Evolutionary conservation across 1,139 yeast species (phyloP).

Genomic region (Scheffersomyces titani): DNA sequence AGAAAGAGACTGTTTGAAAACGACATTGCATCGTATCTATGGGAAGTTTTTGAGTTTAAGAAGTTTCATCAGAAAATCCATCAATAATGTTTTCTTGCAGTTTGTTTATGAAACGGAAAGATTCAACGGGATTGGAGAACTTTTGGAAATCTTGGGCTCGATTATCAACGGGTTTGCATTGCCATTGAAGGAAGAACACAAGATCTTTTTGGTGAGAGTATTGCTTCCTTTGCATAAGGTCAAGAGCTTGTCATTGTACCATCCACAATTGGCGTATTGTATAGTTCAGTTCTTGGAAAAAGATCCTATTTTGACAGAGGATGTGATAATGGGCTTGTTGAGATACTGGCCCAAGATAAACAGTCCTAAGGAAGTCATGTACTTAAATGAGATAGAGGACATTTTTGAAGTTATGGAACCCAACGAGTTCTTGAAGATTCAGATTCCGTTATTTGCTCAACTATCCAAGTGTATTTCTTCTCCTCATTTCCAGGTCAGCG

Average conservation of each 20-base stretch:
- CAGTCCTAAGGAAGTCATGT: constrained; percentile 94
- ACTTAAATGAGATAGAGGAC: constrained; percentile 92
- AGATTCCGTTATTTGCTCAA: constrained; percentile 92
- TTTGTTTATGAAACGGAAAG: constrained; percentile 94
- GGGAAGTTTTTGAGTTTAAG: constrained; percentile 92
- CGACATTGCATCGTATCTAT: constrained; percentile 91
- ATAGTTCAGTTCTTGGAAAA: constrained; percentile 95
- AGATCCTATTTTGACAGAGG: constrained; percentile 90
- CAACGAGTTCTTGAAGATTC: constrained; percentile 84
- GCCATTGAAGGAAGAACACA: constrained; percentile 96
- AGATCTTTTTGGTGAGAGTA: constrained; percentile 84
- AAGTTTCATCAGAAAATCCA: constrained; percentile 87
- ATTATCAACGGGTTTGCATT: constrained; percentile 97
- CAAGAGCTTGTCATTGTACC: constrained; percentile 82
- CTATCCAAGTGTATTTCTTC: constrained; percentile 91
- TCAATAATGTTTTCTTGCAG: constrained; percentile 88
- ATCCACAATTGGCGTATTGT: constrained; percentile 96
- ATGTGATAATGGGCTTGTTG: constrained; percentile 87
- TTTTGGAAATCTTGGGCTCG: constrained; percentile 91
- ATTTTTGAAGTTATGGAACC: constrained; percentile 97
- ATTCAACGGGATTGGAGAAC: constrained; percentile 94
- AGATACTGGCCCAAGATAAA: constrained; percentile 98
- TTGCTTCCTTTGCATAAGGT: constrained; percentile 92
- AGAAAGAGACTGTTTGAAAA: constrained; percentile 92
- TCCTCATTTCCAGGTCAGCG: constrained; percentile 97